Percentiles rank a stretch among this genome's conserved stretches.
Conservation (phyloP, 1,284 basidiomycete species). For the Austroboletus niveus region DNA sequence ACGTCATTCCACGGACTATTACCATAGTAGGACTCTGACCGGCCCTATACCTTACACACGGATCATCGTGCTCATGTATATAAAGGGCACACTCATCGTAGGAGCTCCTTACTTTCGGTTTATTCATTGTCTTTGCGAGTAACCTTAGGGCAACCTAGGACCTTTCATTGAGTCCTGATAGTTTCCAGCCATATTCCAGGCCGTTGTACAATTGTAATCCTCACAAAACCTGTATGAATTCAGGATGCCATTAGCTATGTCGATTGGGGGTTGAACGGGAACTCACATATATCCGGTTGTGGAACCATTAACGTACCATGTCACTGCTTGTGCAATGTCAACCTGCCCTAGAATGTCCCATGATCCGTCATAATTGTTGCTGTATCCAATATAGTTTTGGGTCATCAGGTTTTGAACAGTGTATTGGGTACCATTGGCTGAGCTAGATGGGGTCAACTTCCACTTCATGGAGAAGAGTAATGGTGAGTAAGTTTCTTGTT, state of each 20-base stretch:
- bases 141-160: no score
- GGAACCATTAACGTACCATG: neutral
- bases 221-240: neutral
- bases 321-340: neutral
- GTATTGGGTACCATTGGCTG: neutral
- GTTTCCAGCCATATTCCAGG: neutral
- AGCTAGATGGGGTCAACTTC: neutral
- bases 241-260: neutral
- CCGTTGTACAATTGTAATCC: neutral
- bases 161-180: no score
- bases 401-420: neutral
- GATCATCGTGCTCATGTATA: no score
- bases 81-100: no score
- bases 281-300: neutral
- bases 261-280: neutral
- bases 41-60: no score
- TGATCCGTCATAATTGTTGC: neutral
- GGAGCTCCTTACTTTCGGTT: no score
- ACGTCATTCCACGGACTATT: no score
- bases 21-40: no score
- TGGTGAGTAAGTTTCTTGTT: neutral
- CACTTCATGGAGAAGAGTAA: neutral
- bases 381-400: neutral
- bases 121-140: no score
- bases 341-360: neutral